Evolutionary conservation across 345 rosid species (phyloP).

Genomic region (Eucalyptus victrix): DNA sequence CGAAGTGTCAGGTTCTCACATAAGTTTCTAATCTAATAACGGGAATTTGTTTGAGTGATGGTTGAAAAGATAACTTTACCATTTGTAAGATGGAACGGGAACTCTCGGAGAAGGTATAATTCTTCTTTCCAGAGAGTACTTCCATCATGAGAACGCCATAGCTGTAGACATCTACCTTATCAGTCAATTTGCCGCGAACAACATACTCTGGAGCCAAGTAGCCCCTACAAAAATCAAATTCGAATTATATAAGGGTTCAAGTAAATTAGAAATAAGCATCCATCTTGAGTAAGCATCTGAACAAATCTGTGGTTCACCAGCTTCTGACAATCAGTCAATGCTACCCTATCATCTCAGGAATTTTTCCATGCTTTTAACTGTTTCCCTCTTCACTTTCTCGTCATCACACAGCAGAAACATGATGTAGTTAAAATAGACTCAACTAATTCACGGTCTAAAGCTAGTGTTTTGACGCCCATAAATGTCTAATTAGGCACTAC

Average conservation of each 20-base stretch:
- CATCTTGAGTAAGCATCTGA: background rate
- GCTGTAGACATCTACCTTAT: conserved; percentile 84
- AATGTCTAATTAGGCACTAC: background rate
- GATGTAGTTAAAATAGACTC: background rate
- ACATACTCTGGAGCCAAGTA: conserved; percentile 93
- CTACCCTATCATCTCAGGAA: background rate
- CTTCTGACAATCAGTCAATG: background rate
- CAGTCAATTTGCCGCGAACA: conserved; percentile 60
- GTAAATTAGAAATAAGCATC: background rate
- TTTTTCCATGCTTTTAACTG: background rate
- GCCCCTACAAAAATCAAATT: conserved; percentile 31
- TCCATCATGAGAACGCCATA: conserved; percentile 75
- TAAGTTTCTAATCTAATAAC: background rate
- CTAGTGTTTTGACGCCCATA: background rate
- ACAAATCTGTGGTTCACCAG: background rate
- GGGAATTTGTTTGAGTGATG: background rate
- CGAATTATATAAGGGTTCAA: conserved; percentile 14
- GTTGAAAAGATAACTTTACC: conserved; percentile 16
- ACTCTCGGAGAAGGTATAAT: conserved; percentile 22
- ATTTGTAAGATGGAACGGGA: conserved; percentile 39
- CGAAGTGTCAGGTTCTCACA: background rate
- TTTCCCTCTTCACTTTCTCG: background rate
- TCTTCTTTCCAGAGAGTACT: conserved; percentile 48
- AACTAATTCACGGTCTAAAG: background rate
- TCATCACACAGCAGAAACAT: background rate